Base-by-base conservation (phyloP, 2,329 filamentous ascomycete genomes). In the Penicillium sp. region DNA sequence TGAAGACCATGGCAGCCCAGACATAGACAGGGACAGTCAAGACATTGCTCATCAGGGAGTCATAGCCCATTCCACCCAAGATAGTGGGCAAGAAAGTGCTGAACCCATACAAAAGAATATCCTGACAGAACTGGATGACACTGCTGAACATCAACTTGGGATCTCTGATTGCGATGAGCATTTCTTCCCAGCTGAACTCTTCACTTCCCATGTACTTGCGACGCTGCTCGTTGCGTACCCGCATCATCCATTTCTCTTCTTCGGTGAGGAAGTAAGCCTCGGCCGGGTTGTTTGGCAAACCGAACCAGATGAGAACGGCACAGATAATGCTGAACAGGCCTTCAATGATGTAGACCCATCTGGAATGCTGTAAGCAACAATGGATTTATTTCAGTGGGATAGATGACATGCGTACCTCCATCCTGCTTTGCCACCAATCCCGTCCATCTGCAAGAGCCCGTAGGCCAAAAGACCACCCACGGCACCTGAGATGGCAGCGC, bases 31-130 rank as follows among this genome's bases (percentile, higher is more conserved):
- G 82, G 1, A 85, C 80, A 4, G 81, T 84, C 34, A 85, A 70
- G 35, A 81, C 78, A 54, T 85, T 81, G 11, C 79, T 77, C 61
- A 80, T 72, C 20, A 83, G 70, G n/a, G 74, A 75, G 37, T 73
- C 68, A 62, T 82, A 84, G 3, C 81, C 81, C 67, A 84, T 78
- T 32, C 73, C 74, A 40, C 76, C 72, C 46, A 85, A 73, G 60
- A 86, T 85, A 2, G 78, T 78, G 2, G 83, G 83, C 4, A 84
- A 69, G 64, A 85, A 85, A 10, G 81, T 84, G 60, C 77, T 80
- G 67, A 85, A 84, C n/a, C 81, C 82, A 62, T 82, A 84, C 0
- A 82, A 72, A 42, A 81, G 68, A 26, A 81, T 79, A 55, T 82
- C 79, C 55, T 80, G 76, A 49, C 79, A 82, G 65, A 83, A 82